Base-by-base conservation (phyloP, 2,329 filamentous ascomycete genomes). In the Sporothrix humicola region DNA sequence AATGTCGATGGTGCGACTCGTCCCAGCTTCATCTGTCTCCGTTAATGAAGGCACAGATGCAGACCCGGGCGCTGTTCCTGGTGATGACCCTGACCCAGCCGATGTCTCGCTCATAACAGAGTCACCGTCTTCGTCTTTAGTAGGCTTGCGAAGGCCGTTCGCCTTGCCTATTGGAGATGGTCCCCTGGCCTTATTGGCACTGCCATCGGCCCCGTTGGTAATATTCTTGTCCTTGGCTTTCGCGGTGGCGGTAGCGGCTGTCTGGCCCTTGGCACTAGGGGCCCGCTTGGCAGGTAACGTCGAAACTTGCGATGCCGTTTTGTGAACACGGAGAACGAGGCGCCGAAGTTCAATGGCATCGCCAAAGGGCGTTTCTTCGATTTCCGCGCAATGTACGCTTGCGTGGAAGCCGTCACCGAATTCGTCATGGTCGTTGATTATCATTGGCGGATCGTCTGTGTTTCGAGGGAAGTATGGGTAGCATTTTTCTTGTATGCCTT, bases 401-500 rank as follows among this genome's bases (percentile, higher is more conserved):
- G 91, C 93, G 59, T 88, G 84, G 82, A 93, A 92, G 15, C 87
- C 88, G 75, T 93, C 89, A 61, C 86, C 86, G 78, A 92, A 91
- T 75, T 89, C 87, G 76, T 92, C 87, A 3, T 85, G 82, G 75
- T 90, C 87, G 79, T 93, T 92, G 77, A 93, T 82, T 79, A 86
- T 86, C 0, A 85, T 85, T 0, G 75, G 75, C 4, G 86, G 81
- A 10, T 88, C 84, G 3, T 88, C 86, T 17, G 86, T 80, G 58
- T 84, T 82, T 72, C 85, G 81, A 0, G 95, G 95, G 77, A 95
- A 98, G 82, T 99, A 99, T 61, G 91, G 93, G 77, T 89, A 93
- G 82, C 95, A 98, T 82, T 98, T 97, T 81, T 97, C 90, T 78
- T 88, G 85, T 73, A 89, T 87, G 46, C 88, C 86, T 82, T 98